Base-by-base conservation (phyloP, 2,329 filamentous ascomycete species). In the Xylariaceae sp. region DNA sequence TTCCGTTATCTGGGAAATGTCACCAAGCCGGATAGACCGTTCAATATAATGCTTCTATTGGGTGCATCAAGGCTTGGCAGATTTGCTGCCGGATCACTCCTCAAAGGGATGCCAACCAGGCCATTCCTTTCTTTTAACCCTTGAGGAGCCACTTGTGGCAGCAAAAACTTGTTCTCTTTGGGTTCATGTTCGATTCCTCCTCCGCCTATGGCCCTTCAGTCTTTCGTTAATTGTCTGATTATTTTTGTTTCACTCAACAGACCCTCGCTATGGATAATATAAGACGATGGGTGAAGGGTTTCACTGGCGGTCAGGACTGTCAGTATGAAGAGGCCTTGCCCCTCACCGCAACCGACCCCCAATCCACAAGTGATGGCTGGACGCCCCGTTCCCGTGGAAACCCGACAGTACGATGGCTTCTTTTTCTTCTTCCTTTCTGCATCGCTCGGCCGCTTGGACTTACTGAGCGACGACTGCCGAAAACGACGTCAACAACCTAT, bases 401-500 rank as follows among this genome's bases (percentile, higher is more conserved):
- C n/a, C 26, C 33, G 34, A 41, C 40, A 36, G 9, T 26, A 46
- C 51, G 52, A 56, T 59, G 56, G 56, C 45, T 59, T 41, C n/a
- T 51, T 16, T 56, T 55, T 41, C 45, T 59, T 34, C 51, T 59
- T 47, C 56, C 56, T 29, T 59, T 59, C 28, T 59, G 51, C 39
- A 31, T 59, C 29, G 39, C 56, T 39, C 8, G 52, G 28, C 56
- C 56, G 12, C 56, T 59, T 39, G 51, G 56, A 21, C 51, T 59
- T 40, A 59, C 56, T 12, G 56, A 59, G 56, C 56, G 56, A 51
- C 24, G 16, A 36, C 46, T 59, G 14, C 56, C 56, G 33, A 56
- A 59, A 47, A 59, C 56, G 45, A 59, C n/a, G 45, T 59, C 56
- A 47, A 59, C 56, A 28, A 59, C 56, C 14, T 59, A 59, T 51